Percentiles rank a stretch among this genome's conserved stretches.
phyloP scores from a whole-genome alignment of 345 rosid species.

The Euphorbia tirucalli region DNA sequence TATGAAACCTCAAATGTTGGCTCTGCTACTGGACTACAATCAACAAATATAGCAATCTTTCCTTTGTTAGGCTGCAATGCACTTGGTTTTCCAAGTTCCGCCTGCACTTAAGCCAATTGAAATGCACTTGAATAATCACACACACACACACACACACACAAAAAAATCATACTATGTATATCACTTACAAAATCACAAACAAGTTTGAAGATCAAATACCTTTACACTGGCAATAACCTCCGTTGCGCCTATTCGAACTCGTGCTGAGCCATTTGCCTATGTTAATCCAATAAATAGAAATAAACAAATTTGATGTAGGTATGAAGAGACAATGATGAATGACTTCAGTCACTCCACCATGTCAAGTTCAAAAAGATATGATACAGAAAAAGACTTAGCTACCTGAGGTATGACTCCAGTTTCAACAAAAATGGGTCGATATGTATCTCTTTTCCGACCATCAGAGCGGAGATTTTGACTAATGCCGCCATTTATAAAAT shows the following conservation, averaged over 20 bases:
- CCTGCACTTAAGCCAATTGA: constrained; percentile 42
- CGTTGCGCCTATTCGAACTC: constrained; percentile 70
- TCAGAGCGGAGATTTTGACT: constrained; percentile 78
- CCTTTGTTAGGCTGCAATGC: constrained; percentile 72
- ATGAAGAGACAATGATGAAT: background rate
- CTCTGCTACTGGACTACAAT: constrained; percentile 86
- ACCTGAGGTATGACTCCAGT: constrained; percentile 93
- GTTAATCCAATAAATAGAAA: constrained; percentile 2
- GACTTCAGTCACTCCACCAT: background rate
- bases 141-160: too few species aligned
- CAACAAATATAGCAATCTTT: constrained; percentile 69
- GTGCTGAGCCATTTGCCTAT: constrained; percentile 92
- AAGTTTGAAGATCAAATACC: constrained; percentile 38
- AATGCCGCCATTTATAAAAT: constrained; percentile 70
- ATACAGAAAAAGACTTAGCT: constrained; percentile 3
- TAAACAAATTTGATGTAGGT: background rate
- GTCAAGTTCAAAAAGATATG: background rate
- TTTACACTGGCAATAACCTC: constrained; percentile 95
- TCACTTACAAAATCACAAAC: background rate
- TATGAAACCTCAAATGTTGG: constrained; percentile 69
- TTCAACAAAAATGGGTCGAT: constrained; percentile 64
- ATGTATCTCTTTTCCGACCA: constrained; percentile 66
- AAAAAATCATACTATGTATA: background rate
- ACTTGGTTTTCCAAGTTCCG: constrained; percentile 86
- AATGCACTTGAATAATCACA: background rate